phyloP scores from a whole-genome alignment of 106 monocot genomes.

The Phalaenopsis aphrodite region DNA sequence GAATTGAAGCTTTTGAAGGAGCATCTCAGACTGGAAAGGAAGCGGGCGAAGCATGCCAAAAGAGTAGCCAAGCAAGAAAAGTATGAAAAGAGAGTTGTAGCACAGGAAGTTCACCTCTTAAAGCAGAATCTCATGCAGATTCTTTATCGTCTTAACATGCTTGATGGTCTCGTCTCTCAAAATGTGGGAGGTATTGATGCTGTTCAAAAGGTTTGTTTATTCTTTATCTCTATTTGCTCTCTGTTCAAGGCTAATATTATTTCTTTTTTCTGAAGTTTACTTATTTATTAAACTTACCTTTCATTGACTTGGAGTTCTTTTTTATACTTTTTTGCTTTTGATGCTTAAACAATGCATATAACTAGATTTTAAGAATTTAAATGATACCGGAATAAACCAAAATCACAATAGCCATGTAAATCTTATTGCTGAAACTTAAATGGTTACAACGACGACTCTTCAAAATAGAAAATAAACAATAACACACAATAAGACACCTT shows the following conservation, averaged over 20 bases:
- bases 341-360: neutral
- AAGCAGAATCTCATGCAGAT: slow-evolving; percentile 59
- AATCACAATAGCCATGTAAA: no score
- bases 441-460: no score
- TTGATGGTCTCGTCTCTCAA: slow-evolving; percentile 33
- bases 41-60: slow-evolving; percentile 50
- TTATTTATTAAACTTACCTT: neutral
- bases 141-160: slow-evolving; percentile 44
- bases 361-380: neutral
- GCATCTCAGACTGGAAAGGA: slow-evolving; percentile 62
- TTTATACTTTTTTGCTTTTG: neutral
- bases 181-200: slow-evolving; percentile 39
- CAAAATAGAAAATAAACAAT: no score
- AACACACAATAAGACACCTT: no score
- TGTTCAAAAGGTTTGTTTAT: slow-evolving; percentile 60
- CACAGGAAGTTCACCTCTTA: slow-evolving; percentile 38
- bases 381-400: no score
- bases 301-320: neutral
- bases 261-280: neutral
- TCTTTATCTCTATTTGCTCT: neutral
- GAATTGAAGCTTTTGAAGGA: slow-evolving; percentile 46
- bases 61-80: slow-evolving; percentile 51
- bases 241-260: neutral
- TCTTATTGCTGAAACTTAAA: no score
- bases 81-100: slow-evolving; percentile 49